A percentile compares a stretch with the other conserved stretches of the same genome.
These are phyloP conservation scores for Epithele typhae DNA, from an alignment of 768 basidiomycete species.

Conservation along the genomic window DNA sequence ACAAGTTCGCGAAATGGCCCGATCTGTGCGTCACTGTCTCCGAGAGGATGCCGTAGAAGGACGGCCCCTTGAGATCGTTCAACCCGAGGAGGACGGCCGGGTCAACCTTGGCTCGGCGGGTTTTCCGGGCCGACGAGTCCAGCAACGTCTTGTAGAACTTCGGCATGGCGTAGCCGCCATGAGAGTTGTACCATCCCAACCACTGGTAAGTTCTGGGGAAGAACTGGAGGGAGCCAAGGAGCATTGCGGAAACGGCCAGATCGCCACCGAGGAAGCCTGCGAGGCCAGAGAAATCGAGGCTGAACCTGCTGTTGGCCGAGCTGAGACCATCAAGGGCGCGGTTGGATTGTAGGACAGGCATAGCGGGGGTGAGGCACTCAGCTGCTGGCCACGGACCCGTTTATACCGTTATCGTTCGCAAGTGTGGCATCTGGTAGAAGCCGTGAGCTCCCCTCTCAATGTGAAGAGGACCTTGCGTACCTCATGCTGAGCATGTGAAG, in stretches of 20 bases:
- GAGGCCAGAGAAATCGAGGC: slow-evolving; percentile 6
- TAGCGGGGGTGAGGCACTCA: too few species aligned
- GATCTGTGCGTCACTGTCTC: neutral
- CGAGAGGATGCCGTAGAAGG: neutral
- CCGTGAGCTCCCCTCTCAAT: too few species aligned
- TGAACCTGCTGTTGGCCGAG: neutral
- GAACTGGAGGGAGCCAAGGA: neutral
- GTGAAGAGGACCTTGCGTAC: too few species aligned
- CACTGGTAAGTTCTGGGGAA: too few species aligned
- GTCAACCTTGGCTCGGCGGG: neutral
- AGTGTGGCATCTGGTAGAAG: too few species aligned
- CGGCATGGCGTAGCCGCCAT: slow-evolving; percentile 6
- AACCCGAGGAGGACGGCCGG: slow-evolving; percentile 2
- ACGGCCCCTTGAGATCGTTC: neutral
- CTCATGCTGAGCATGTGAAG: too few species aligned
- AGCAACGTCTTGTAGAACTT: neutral
- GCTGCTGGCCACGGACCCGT: too few species aligned
- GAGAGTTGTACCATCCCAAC: slow-evolving; percentile 11
- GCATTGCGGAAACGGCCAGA: slow-evolving; percentile 1
- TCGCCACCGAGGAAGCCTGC: slow-evolving; percentile 8
- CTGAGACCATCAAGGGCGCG: too few species aligned
- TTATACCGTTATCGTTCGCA: too few species aligned
- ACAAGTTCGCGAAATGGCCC: slow-evolving; percentile 1
- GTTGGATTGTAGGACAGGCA: too few species aligned
- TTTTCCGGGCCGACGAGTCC: too few species aligned